phyloP scores from a whole-genome alignment of 2,329 filamentous ascomycete genomes.

The Penicillium corylophilum region DNA sequence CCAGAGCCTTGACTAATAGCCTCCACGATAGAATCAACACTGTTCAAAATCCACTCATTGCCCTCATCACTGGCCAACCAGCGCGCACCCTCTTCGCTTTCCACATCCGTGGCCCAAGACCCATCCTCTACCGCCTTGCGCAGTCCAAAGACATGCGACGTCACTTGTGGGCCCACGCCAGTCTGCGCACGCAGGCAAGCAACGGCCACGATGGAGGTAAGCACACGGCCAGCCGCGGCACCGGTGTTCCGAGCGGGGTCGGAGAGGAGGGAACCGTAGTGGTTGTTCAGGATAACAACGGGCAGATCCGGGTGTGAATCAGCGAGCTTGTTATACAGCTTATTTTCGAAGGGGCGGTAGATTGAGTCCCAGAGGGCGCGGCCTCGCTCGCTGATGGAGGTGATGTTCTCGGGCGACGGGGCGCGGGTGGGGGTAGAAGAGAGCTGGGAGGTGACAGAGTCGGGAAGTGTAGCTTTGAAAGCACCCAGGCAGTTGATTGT shows the following conservation, averaged over 20 bases:
- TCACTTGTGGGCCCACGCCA: conserved; percentile 77
- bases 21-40: conserved; percentile 60
- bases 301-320: conserved; percentile 78
- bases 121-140: conserved; percentile 73
- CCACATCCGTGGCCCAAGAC: conserved; percentile 21
- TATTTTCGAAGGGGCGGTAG: conserved; percentile 71
- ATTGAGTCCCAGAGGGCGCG: conserved; percentile 71
- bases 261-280: conserved; percentile 72
- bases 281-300: conserved; percentile 71
- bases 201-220: conserved; percentile 72
- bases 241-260: conserved; percentile 55
- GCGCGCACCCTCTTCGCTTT: conserved; percentile 54
- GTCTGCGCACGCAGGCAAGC: conserved; percentile 75
- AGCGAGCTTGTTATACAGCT: conserved; percentile 69
- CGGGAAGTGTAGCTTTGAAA: conserved; percentile 64
- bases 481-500: conserved; percentile 79
- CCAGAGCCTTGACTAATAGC: conserved; percentile 49
- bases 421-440: conserved; percentile 57
- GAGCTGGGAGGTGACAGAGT: conserved; percentile 54
- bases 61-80: conserved; percentile 68
- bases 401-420: conserved; percentile 55
- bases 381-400: conserved; percentile 58
- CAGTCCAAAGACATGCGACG: conserved; percentile 78
- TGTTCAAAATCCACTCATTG: conserved; percentile 61
- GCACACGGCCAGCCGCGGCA: conserved; percentile 62